These are phyloP conservation scores for Coniferiporia weirii DNA, from an alignment of 1,284 basidiomycete species.

Conservation along the genomic window DNA sequence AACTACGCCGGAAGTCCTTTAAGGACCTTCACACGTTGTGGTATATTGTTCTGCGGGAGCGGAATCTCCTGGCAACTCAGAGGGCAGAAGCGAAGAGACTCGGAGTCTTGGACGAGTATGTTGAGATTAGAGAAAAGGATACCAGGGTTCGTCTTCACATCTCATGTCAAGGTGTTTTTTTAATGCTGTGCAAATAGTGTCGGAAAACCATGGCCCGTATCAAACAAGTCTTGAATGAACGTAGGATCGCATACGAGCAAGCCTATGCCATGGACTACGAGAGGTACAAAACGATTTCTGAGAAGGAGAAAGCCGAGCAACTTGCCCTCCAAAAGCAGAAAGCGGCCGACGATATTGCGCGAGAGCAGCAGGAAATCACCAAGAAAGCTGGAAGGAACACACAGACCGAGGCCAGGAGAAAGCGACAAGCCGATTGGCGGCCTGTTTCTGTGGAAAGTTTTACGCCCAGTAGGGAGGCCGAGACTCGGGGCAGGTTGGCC, in stretches of 20 bases:
- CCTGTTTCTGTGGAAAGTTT: background rate
- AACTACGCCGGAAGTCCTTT: constrained; percentile 86
- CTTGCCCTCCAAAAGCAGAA: background rate
- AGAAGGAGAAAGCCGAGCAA: background rate
- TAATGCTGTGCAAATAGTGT: constrained; percentile 46
- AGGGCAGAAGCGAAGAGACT: constrained; percentile 20
- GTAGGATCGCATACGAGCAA: constrained; percentile 78
- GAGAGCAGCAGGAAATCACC: background rate
- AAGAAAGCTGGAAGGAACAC: background rate
- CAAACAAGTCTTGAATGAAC: constrained; percentile 91
- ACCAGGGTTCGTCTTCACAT: constrained; percentile 9
- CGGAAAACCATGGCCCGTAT: constrained; percentile 97
- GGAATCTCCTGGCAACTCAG: constrained; percentile 88
- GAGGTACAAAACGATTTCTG: constrained; percentile 1
- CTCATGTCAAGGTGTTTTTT: constrained; percentile 9
- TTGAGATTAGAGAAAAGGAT: constrained; percentile 23
- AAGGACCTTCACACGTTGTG: constrained; percentile 88
- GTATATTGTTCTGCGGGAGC: constrained; percentile 85
- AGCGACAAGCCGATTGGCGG: background rate
- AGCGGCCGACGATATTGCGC: background rate
- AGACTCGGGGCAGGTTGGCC: background rate
- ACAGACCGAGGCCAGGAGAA: background rate
- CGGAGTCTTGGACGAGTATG: constrained; percentile 28
- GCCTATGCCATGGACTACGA: constrained; percentile 43
- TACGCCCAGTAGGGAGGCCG: background rate